These are phyloP conservation scores for Hygrophila difformis DNA, from an alignment of 257 asterid genomes.

Conservation along the genomic window DNA sequence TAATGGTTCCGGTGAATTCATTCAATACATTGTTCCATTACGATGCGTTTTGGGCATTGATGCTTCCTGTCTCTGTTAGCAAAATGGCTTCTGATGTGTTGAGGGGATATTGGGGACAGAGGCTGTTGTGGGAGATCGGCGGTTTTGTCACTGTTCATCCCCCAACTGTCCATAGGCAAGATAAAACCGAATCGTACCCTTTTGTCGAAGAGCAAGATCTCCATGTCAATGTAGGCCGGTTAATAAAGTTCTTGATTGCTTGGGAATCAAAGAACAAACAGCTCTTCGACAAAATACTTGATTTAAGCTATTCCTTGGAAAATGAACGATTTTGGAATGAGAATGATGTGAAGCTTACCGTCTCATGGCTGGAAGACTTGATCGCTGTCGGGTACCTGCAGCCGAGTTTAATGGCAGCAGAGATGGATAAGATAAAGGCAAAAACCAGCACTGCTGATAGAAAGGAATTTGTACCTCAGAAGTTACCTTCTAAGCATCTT, in stretches of 20 bases:
- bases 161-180: conserved; percentile 68
- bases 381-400: conserved; percentile 87
- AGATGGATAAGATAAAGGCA: conserved; percentile 79
- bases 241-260: conserved; percentile 62
- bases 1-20: conserved; percentile 90
- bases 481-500: conserved; percentile 84
- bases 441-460: conserved; percentile 76
- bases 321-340: conserved; percentile 98
- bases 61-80: conserved; percentile 93
- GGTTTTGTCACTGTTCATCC: conserved; percentile 88
- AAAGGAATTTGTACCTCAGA: conserved; percentile 85
- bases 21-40: conserved; percentile 87
- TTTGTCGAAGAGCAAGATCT: conserved; percentile 96
- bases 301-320: conserved; percentile 85
- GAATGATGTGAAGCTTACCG: conserved; percentile 72
- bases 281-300: conserved; percentile 75
- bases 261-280: conserved; percentile 85
- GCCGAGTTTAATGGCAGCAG: conserved; percentile 87
- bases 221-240: conserved; percentile 85
- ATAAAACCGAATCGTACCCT: conserved; percentile 73
- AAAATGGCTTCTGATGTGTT: conserved; percentile 93
- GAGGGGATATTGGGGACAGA: conserved; percentile 97
- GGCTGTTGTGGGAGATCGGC: conserved; percentile 94
- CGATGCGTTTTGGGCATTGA: conserved; percentile 91
- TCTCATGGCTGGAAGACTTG: conserved; percentile 97